Evolutionary conservation across 2,329 filamentous ascomycete genomes (phyloP), one percentile per base, ranked within the genome.

Genomic region (Fusarium citri): DNA sequence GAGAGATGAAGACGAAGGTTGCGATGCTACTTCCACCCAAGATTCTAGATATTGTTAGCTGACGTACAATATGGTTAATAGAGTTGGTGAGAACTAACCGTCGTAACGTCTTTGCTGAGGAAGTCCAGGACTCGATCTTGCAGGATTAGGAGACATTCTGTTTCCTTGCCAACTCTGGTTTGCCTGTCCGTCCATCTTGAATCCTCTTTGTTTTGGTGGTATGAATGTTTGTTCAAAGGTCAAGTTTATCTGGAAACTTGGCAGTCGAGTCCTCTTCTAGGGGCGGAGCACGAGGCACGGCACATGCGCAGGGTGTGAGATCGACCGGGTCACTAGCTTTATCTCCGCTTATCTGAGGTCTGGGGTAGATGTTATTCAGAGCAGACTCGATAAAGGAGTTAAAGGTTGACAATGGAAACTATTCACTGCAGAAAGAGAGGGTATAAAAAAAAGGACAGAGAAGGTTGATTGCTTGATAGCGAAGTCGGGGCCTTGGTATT

Each of bases 21-120:
- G 93, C 6, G 95, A 98, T 48, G 92, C 89, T 65, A 99, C 90
- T 79, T 99, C 95, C 74, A 98, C 89, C 96, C 96, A 99, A 11
- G 96, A 98, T 83, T 98, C 96, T 94, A 84, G 72, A 60, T n/a
- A 31, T 10, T 16, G 59, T 75, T 60, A 76, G 64, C 41, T 51
- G 53, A 49, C 26, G 25, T 46, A 34, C 37, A 46, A 49, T 25
- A 45, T 53, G 12, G 37, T 28, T 31, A 42, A 55, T 42, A 46
- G n/a, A 42, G 34, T 53, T 55, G 48, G 31, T 25, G 49, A 59
- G 16, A 31, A 74, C 78, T 45, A 71, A 81, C 80, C 80, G 62
- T 81, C 80, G 51, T 78, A 78, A 31, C 79, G 79, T 56, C 79
- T 78, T 42, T 78, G 76, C 34, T 75, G 76, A 22, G 75, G 74